These are phyloP conservation scores for Penicillium sp. DNA, from an alignment of 2,329 filamentous ascomycete genomes.

Conservation along the genomic window DNA sequence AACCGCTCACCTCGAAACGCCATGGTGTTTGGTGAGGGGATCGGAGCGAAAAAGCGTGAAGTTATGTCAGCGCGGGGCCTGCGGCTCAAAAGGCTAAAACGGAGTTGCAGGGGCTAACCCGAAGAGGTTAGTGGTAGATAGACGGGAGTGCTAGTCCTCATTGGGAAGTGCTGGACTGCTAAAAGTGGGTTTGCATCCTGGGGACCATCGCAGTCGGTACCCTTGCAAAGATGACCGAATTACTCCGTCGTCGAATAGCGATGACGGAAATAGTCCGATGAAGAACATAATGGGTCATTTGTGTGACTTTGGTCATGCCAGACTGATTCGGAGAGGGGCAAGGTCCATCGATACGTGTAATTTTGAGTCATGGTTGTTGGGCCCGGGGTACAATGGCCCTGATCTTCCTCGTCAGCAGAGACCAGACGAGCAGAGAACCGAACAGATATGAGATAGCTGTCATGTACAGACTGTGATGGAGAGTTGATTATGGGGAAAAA, in stretches of 20 bases:
- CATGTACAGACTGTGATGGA: not conserved
- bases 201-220: not conserved
- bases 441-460: not conserved
- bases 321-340: not conserved
- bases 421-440: not conserved
- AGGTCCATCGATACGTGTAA: not conserved
- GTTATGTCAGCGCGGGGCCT: slow-evolving; percentile 36
- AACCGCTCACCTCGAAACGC: slow-evolving; percentile 64
- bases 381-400: not conserved
- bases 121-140: slow-evolving; percentile 26
- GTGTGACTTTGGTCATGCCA: not conserved
- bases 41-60: slow-evolving; percentile 18
- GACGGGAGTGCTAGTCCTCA: slow-evolving; percentile 25
- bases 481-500: not conserved
- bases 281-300: not conserved
- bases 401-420: not conserved
- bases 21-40: slow-evolving; percentile 39
- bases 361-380: not conserved
- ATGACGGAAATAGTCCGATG: not conserved
- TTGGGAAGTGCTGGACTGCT: slow-evolving; percentile 23
- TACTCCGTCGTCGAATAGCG: not conserved
- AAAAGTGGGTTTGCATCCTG: slow-evolving; percentile 2
- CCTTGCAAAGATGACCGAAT: not conserved
- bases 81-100: slow-evolving; percentile 47
- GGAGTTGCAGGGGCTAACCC: slow-evolving; percentile 25